These are phyloP conservation scores for Penicillium sp. DNA, from an alignment of 2,329 filamentous ascomycete genomes.

Conservation along the genomic window DNA sequence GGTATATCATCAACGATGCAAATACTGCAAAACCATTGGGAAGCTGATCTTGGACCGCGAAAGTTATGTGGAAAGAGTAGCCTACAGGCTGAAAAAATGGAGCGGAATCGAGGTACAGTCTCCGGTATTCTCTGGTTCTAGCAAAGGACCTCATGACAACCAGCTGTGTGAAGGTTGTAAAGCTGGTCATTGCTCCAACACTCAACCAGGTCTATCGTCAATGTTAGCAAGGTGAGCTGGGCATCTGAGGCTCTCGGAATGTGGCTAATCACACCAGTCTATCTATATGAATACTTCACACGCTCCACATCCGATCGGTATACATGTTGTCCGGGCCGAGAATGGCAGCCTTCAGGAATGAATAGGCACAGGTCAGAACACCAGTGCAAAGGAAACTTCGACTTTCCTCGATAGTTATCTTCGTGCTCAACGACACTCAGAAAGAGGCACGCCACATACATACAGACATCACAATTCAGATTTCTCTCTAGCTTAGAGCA, in stretches of 20 bases:
- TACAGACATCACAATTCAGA: no score
- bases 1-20: slow-evolving; percentile 10
- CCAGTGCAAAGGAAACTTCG: no score
- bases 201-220: not conserved
- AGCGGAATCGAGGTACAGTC: slow-evolving; percentile 5
- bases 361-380: no score
- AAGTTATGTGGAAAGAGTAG: slow-evolving; percentile 7
- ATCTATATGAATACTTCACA: not conserved
- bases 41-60: slow-evolving; percentile 1
- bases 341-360: no score
- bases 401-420: no score
- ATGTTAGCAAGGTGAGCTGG: not conserved
- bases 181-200: slow-evolving; percentile 27
- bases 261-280: not conserved
- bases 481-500: no score
- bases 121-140: slow-evolving; percentile 5
- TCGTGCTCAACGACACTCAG: no score
- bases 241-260: not conserved
- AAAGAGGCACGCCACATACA: no score
- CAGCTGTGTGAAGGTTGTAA: slow-evolving; percentile 54
- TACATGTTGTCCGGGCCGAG: no score
- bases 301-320: no score
- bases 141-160: slow-evolving; percentile 25
- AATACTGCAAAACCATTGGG: slow-evolving; percentile 3
- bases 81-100: slow-evolving; percentile 8